Evolutionary conservation across 768 basidiomycete species (phyloP), one percentile per base, ranked within the genome.

Genomic region (Tephrocybe sp.): DNA sequence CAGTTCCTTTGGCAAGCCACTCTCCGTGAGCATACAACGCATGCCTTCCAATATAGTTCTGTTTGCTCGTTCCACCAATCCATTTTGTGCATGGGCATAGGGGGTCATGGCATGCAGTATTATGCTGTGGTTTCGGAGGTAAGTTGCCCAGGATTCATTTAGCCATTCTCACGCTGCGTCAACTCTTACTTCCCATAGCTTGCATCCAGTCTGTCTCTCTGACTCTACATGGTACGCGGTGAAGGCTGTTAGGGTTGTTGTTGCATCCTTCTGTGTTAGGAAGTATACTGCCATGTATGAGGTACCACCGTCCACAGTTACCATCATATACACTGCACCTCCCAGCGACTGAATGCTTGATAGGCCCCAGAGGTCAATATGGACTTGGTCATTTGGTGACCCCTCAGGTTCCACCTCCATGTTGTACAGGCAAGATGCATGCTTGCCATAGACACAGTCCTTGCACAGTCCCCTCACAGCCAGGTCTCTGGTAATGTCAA

Each of bases 321-420:
- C 20, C 50, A 71, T 60, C 39, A 67, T 59, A 33, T 70, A 67
- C 0, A 18, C 10, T 0, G 51, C 49, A 0, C 62, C 62, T 10
- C 60, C 61, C 0, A 46, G 32, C 0, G 57, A 65, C 11, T 36
- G 42, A 1, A 55, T 45, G 0, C 57, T 45, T 0, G 61, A 36
- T 4, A 58, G 65, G 20, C 64, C 62, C 59, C 34, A 36, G 11
- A 36, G 15, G 34, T 36, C 34, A 14, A 10, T n/a, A 36, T 36
- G 15, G 4, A n/a, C 34, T 4, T 15, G 4, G 7, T 12, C 34
- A 14, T 36, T 36, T 30, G 28, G 15, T 12, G 7, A 4, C 55
- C 26, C 53, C 44, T 66, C 62, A 10, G 50, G 60, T 1, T 23
- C 18, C 0, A 62, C 51, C 2, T 33, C 51, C 5, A 52, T 54